Conservation (phyloP, 768 basidiomycete species). For the Auricularia cornea region DNA sequence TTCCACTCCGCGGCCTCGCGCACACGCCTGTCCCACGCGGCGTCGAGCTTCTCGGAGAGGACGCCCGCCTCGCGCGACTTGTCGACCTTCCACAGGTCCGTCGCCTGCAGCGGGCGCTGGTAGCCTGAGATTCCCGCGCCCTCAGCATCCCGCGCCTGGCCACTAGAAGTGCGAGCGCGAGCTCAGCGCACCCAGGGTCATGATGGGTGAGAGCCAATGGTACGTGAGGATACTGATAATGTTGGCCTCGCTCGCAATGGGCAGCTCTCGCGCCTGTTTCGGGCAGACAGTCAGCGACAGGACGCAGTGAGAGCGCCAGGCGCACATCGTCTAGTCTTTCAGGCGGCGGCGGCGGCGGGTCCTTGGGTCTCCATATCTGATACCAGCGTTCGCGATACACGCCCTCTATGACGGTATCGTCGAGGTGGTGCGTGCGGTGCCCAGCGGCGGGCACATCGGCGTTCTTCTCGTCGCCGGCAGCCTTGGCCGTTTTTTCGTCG, state of each 20-base stretch:
- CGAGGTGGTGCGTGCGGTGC: not conserved
- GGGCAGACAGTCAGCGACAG: not conserved
- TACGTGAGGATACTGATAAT: constrained; percentile 54
- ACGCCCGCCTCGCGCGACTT: constrained; percentile 37
- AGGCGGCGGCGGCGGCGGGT: constrained; percentile 50
- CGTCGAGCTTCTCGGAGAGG: constrained; percentile 48
- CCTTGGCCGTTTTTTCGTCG: too few relatives aligned
- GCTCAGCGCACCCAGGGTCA: constrained; percentile 23
- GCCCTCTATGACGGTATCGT: not conserved
- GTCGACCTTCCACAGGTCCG: constrained; percentile 67
- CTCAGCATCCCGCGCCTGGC: not conserved
- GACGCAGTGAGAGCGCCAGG: constrained; percentile 26
- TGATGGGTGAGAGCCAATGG: constrained; percentile 47
- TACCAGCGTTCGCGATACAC: constrained; percentile 9
- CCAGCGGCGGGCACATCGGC: not conserved
- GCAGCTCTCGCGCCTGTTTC: constrained; percentile 16
- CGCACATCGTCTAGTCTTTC: constrained; percentile 38
- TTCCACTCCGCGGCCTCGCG: constrained; percentile 50
- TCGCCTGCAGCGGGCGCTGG: constrained; percentile 63
- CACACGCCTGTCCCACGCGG: constrained; percentile 43
- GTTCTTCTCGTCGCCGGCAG: too few relatives aligned
- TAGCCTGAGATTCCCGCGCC: constrained; percentile 46
- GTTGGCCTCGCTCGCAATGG: constrained; percentile 55
- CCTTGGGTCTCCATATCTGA: constrained; percentile 45
- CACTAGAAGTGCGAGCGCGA: too few relatives aligned